Evolutionary conservation across 2,329 filamentous ascomycete species (phyloP).

Genomic region (Pestalotiopsis sp.): DNA sequence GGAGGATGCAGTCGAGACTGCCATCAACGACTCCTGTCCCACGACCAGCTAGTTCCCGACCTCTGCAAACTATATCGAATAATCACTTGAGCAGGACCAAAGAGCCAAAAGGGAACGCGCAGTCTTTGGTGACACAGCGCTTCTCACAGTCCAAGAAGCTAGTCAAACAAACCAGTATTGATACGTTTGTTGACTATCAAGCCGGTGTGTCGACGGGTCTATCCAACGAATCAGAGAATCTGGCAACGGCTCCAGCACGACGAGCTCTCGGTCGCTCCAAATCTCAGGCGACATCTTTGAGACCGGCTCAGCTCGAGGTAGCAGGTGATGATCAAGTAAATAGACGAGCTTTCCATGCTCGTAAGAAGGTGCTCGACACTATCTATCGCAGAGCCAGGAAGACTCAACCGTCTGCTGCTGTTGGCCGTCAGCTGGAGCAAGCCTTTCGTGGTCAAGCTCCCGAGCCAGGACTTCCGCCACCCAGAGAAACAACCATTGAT

Average conservation of each 20-base stretch:
- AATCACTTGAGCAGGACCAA: conserved; percentile 16
- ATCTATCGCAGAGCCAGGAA: conserved; percentile 49
- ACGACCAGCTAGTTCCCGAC: conserved; percentile 13
- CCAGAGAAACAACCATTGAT: conserved; percentile 10
- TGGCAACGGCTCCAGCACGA: conserved; percentile 11
- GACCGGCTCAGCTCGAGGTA: conserved; percentile 61
- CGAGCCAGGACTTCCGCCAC: conserved; percentile 15
- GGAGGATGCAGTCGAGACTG: conserved; percentile 48
- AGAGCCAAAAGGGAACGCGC: conserved; percentile 11
- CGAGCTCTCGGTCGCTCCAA: conserved; percentile 15
- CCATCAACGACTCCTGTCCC: conserved; percentile 33
- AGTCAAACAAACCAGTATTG: conserved; percentile 31
- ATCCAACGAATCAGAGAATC: neutral
- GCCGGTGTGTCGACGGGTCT: conserved; percentile 7
- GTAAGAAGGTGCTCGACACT: conserved; percentile 58
- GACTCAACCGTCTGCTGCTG: conserved; percentile 21
- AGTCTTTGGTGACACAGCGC: conserved; percentile 18
- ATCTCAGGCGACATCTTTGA: conserved; percentile 22
- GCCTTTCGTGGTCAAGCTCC: conserved; percentile 30
- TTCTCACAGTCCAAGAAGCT: conserved; percentile 30
- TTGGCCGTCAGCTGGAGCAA: conserved; percentile 37
- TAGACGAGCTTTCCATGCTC: conserved; percentile 46
- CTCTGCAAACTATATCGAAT: conserved; percentile 27
- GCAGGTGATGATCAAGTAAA: conserved; percentile 37
- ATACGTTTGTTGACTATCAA: conserved; percentile 32